Evolutionary conservation across 495 filamentous ascomycete genomes (phyloP).

Genomic region (Copromyces sp.): DNA sequence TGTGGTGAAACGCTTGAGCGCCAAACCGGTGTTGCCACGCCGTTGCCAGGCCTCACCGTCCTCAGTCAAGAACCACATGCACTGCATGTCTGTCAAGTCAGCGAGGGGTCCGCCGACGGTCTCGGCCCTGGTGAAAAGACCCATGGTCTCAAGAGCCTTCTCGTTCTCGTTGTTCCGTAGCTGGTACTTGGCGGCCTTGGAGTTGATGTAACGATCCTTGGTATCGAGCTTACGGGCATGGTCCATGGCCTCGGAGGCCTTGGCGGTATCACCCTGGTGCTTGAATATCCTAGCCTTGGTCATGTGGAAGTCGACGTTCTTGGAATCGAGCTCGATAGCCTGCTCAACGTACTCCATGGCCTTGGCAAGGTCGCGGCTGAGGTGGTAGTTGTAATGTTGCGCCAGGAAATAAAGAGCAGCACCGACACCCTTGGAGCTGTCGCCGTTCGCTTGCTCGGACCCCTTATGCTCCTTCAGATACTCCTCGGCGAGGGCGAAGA

Average conservation of each 20-base stretch:
- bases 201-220: constrained; percentile 94
- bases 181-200: constrained; percentile 95
- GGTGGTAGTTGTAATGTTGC: constrained; percentile 90
- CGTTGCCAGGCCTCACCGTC: constrained; percentile 85
- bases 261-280: constrained; percentile 68
- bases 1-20: constrained; percentile 80
- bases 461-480: constrained; percentile 50
- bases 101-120: constrained; percentile 77
- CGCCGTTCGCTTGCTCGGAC: constrained; percentile 37
- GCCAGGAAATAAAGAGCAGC: constrained; percentile 86
- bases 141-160: constrained; percentile 75
- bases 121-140: constrained; percentile 84
- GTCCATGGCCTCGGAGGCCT: constrained; percentile 83
- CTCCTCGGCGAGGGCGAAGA: constrained; percentile 68
- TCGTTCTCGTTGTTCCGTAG: constrained; percentile 87
- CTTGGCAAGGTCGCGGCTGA: constrained; percentile 72
- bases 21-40: constrained; percentile 70
- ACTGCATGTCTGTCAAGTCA: constrained; percentile 97
- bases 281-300: constrained; percentile 93
- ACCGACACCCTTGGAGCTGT: constrained; percentile 55
- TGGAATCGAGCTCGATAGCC: constrained; percentile 64
- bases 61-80: constrained; percentile 93
- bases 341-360: constrained; percentile 77
- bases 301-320: constrained; percentile 87
- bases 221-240: constrained; percentile 73